These are phyloP conservation scores for Pyrus hybrid DNA, from an alignment of 331 rosid species.

Conservation along the genomic window DNA sequence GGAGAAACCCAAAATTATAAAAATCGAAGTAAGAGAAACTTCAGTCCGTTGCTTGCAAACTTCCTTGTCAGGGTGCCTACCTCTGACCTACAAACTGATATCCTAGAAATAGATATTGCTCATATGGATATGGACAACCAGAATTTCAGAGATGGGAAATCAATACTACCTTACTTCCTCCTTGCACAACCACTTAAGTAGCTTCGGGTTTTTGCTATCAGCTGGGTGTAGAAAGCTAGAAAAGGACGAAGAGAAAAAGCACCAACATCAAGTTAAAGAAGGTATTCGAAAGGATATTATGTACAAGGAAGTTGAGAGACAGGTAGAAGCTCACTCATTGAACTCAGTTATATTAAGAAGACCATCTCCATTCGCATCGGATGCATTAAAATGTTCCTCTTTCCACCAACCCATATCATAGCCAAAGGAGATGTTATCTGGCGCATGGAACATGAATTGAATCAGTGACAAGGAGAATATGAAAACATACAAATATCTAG, in stretches of 20 bases:
- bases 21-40: background rate
- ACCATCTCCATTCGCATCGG: conserved; percentile 79
- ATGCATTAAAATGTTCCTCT: conserved; percentile 86
- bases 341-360: conserved; percentile 75
- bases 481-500: background rate
- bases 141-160: background rate
- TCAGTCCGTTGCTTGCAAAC: background rate
- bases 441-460: background rate
- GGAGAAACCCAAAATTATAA: background rate
- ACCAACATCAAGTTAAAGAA: conserved; percentile 3
- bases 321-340: conserved; percentile 71
- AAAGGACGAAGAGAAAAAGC: background rate
- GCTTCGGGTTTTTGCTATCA: conserved; percentile 74
- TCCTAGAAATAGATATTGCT: background rate
- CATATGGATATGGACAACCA: background rate
- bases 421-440: conserved; percentile 71
- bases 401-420: conserved; percentile 99
- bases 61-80: background rate
- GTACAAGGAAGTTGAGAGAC: conserved; percentile 4
- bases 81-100: background rate
- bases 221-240: conserved; percentile 92
- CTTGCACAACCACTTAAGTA: conserved; percentile 78
- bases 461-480: conserved; percentile 13
- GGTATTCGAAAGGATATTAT: background rate
- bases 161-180: conserved; percentile 80